These are phyloP conservation scores for Fagus sylvatica DNA, from an alignment of 306 rosid genomes.

Conservation along the genomic window DNA sequence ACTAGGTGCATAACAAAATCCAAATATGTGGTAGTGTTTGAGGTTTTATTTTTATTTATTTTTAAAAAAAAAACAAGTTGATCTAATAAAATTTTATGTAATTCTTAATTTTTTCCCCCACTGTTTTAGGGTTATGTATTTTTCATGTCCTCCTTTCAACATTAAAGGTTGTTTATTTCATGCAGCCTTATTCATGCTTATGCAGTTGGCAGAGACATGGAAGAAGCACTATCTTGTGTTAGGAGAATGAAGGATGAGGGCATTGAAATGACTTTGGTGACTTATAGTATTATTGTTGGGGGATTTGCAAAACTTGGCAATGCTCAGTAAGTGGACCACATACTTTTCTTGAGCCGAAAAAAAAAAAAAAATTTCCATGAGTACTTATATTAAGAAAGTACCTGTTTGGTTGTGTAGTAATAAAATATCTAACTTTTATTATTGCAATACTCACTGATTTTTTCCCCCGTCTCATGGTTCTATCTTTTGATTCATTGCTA, in stretches of 20 bases:
- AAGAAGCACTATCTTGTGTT: slow-evolving; percentile 89
- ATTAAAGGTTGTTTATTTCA: slow-evolving; percentile 35
- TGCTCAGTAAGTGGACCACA: slow-evolving; percentile 70
- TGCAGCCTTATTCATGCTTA: slow-evolving; percentile 99
- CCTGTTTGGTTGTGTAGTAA: too few relatives aligned
- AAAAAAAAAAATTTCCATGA: too few relatives aligned
- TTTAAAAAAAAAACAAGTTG: background rate
- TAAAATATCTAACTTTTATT: background rate
- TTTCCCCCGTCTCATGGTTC: background rate
- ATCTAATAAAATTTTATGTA: background rate
- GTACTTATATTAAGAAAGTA: background rate
- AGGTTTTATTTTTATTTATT: background rate
- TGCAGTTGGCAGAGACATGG: slow-evolving; percentile 99
- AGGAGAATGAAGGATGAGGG: slow-evolving; percentile 91
- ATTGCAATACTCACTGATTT: background rate
- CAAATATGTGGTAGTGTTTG: background rate
- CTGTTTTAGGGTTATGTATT: background rate
- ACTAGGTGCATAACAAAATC: background rate
- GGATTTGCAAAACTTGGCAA: slow-evolving; percentile 79
- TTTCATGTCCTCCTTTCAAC: slow-evolving; percentile 14
- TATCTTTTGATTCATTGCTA: background rate
- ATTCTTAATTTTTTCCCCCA: background rate
- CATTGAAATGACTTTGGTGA: slow-evolving; percentile 83
- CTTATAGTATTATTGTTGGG: slow-evolving; percentile 85
- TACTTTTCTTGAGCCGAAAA: background rate